phyloP scores from a whole-genome alignment of 306 rosid genomes.

The Quercus wislizeni region DNA sequence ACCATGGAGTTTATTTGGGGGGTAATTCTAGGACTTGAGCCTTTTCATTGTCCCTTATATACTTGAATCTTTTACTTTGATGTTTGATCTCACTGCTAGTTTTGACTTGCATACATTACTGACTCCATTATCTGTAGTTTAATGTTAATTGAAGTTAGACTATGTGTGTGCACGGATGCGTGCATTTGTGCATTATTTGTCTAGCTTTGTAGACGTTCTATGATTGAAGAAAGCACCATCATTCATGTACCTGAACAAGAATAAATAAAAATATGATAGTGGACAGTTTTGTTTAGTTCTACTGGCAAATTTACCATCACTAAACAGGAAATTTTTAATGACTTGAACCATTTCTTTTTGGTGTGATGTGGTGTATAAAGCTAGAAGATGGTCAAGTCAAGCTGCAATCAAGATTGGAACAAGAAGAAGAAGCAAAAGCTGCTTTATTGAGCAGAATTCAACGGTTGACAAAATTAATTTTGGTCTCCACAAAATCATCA shows the following conservation, averaged over 20 bases:
- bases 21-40: background rate
- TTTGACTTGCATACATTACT: background rate
- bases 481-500: slow-evolving; percentile 87
- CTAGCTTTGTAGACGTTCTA: background rate
- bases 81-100: background rate
- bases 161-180: background rate
- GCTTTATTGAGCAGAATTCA: slow-evolving; percentile 96
- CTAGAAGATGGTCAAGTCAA: slow-evolving; percentile 93
- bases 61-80: background rate
- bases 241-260: background rate
- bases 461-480: slow-evolving; percentile 89
- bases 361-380: slow-evolving; percentile 50
- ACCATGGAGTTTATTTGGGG: slow-evolving; percentile 1
- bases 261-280: background rate
- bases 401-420: slow-evolving; percentile 93
- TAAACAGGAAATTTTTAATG: background rate
- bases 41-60: background rate
- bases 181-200: background rate
- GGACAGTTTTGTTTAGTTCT: background rate
- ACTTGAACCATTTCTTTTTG: slow-evolving; percentile 37
- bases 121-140: background rate
- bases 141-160: background rate
- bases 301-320: background rate
- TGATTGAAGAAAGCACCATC: background rate
- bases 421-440: slow-evolving; percentile 98